These are phyloP conservation scores for Erodium texanum DNA, from an alignment of 441 rosid species.

Conservation along the genomic window DNA sequence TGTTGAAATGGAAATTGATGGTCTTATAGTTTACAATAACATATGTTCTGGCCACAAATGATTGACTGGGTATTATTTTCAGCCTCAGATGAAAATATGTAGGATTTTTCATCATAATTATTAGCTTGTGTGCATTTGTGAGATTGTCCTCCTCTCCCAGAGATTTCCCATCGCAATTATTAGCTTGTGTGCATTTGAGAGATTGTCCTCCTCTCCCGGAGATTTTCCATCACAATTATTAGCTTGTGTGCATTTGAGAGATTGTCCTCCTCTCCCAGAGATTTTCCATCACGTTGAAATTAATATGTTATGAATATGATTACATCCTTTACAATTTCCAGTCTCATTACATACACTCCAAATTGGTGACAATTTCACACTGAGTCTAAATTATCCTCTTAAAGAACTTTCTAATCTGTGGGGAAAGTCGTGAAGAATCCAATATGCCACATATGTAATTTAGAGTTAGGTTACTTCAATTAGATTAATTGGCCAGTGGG, in stretches of 20 bases:
- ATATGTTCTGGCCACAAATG: conserved; percentile 11
- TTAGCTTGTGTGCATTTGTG: neutral
- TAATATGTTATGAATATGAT: neutral
- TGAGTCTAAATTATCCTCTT: neutral
- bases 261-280: neutral
- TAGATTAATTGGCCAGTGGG: neutral
- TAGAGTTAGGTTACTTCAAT: neutral
- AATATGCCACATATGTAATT: neutral
- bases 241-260: neutral
- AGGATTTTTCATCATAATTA: neutral
- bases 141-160: neutral
- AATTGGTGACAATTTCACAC: neutral
- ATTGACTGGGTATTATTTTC: conserved; percentile 18
- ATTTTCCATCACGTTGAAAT: neutral
- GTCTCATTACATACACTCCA: neutral
- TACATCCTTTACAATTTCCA: neutral
- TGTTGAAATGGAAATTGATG: conserved; percentile 14
- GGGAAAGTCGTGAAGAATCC: neutral
- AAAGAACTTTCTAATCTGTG: neutral
- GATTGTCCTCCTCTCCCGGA: neutral
- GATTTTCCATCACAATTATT: neutral
- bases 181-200: neutral
- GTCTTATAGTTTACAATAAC: conserved; percentile 27
- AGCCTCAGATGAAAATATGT: neutral
- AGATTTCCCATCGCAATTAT: neutral